phyloP scores from a whole-genome alignment of 352 stramenopile species.

The Albugo candida region DNA sequence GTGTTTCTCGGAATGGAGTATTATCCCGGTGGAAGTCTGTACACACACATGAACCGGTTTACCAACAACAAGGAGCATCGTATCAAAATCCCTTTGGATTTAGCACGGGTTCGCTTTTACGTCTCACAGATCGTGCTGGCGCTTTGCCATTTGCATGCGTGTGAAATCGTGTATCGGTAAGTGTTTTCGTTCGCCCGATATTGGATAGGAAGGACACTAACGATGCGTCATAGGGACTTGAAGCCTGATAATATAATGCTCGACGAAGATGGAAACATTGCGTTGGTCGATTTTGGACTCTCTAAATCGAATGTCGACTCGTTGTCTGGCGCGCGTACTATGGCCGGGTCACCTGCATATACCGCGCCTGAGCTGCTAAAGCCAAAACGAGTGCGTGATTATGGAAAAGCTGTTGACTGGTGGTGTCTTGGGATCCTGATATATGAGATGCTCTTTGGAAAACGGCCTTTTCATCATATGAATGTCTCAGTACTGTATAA shows the following conservation, averaged over 20 bases:
- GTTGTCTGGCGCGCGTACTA: constrained; percentile 58
- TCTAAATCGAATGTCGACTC: constrained; percentile 83
- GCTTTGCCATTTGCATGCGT: constrained; percentile 82
- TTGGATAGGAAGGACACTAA: background rate
- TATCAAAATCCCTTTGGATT: constrained; percentile 66
- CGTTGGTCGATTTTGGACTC: constrained; percentile 89
- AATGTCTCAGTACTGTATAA: constrained; percentile 84
- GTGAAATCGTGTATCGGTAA: constrained; percentile 86
- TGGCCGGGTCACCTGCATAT: constrained; percentile 68
- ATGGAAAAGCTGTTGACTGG: constrained; percentile 76
- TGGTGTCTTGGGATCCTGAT: constrained; percentile 80
- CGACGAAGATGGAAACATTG: constrained; percentile 84
- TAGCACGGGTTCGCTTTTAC: constrained; percentile 77
- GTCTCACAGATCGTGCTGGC: constrained; percentile 82
- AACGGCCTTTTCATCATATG: constrained; percentile 80
- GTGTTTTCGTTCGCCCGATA: background rate
- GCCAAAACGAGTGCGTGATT: constrained; percentile 69
- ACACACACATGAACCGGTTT: constrained; percentile 86
- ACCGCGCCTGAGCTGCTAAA: constrained; percentile 67
- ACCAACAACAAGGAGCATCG: constrained; percentile 78
- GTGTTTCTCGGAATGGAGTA: constrained; percentile 77
- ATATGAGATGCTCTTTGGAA: constrained; percentile 83
- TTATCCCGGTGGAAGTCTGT: constrained; percentile 67
- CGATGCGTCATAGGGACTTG: constrained; percentile 37
- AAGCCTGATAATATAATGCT: constrained; percentile 94